phyloP scores from a whole-genome alignment of 1,284 basidiomycete genomes.

The Leccinum pachyderme region DNA sequence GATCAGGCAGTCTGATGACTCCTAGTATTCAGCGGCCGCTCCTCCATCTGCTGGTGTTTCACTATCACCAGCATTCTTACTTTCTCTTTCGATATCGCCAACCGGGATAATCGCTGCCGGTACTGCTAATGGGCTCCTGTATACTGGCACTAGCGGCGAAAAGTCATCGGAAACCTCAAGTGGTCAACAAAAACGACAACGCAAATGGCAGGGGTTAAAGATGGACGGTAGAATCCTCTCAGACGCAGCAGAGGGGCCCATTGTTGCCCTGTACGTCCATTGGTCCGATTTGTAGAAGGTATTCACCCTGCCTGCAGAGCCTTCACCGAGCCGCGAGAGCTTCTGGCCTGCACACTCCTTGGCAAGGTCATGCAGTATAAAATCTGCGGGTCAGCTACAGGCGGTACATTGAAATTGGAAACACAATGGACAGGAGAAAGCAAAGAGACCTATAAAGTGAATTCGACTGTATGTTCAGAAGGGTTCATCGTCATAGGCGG shows the following conservation, averaged over 20 bases:
- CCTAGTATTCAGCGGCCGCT: slow-evolving; percentile 36
- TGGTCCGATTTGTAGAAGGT: background rate
- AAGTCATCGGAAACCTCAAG: slow-evolving; percentile 36
- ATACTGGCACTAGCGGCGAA: slow-evolving; percentile 67
- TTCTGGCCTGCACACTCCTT: slow-evolving; percentile 59
- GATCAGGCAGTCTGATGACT: slow-evolving; percentile 3
- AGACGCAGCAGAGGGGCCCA: slow-evolving; percentile 65
- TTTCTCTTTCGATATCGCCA: slow-evolving; percentile 54
- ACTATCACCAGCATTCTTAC: slow-evolving; percentile 71
- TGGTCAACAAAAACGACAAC: slow-evolving; percentile 50
- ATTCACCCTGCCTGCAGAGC: slow-evolving; percentile 36
- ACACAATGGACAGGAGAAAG: slow-evolving; percentile 46
- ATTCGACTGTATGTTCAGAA: slow-evolving; percentile 46
- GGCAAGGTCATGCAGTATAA: slow-evolving; percentile 52
- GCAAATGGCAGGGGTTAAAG: slow-evolving; percentile 72
- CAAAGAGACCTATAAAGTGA: slow-evolving; percentile 54
- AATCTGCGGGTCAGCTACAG: slow-evolving; percentile 34
- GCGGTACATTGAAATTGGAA: slow-evolving; percentile 39
- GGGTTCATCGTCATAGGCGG: slow-evolving; percentile 57
- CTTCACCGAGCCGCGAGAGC: slow-evolving; percentile 44
- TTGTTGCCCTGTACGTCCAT: slow-evolving; percentile 59
- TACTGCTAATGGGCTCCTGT: slow-evolving; percentile 71
- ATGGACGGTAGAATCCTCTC: slow-evolving; percentile 43
- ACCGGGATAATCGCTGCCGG: slow-evolving; percentile 64
- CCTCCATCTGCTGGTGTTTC: slow-evolving; percentile 46